phyloP scores from a whole-genome alignment of 345 rosid genomes.

The Pistacia vera region DNA sequence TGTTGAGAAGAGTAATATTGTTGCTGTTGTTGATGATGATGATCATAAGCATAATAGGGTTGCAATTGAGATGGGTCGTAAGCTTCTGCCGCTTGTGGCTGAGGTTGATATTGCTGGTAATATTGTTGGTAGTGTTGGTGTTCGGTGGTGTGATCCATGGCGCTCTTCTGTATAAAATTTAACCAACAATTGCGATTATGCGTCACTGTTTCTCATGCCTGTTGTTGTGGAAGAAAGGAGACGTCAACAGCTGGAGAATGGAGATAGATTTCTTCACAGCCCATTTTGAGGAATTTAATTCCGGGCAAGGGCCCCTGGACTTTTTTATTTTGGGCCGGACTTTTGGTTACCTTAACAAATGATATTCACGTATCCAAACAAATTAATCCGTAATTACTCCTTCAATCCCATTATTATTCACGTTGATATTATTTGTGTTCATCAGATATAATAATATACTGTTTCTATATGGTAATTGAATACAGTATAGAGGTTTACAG shows the following conservation, averaged over 20 bases:
- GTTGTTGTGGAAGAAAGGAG: background rate
- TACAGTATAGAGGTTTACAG: too few relatives aligned
- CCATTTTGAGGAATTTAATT: background rate
- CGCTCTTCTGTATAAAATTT: slow-evolving; percentile 23
- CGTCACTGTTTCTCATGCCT: background rate
- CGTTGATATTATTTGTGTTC: too few relatives aligned
- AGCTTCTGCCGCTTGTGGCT: slow-evolving; percentile 4
- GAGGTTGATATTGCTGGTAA: slow-evolving; percentile 24
- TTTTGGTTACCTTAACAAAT: too few relatives aligned
- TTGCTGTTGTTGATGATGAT: slow-evolving; percentile 4
- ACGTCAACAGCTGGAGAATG: too few relatives aligned
- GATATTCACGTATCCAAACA: too few relatives aligned
- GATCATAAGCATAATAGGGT: slow-evolving; percentile 24
- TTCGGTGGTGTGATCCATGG: slow-evolving; percentile 28
- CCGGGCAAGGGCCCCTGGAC: background rate
- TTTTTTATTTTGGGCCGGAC: background rate
- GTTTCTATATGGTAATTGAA: too few relatives aligned
- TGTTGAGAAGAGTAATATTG: slow-evolving; percentile 17
- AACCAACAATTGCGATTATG: background rate
- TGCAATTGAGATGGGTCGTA: slow-evolving; percentile 23
- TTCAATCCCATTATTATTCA: too few relatives aligned
- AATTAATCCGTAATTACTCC: too few relatives aligned
- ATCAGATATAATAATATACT: too few relatives aligned
- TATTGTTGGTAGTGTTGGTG: slow-evolving; percentile 14
- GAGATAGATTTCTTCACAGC: background rate